Evolutionary conservation across 495 filamentous ascomycete genomes (phyloP).

Genomic region (Lasiosphaeriaceae sp.): DNA sequence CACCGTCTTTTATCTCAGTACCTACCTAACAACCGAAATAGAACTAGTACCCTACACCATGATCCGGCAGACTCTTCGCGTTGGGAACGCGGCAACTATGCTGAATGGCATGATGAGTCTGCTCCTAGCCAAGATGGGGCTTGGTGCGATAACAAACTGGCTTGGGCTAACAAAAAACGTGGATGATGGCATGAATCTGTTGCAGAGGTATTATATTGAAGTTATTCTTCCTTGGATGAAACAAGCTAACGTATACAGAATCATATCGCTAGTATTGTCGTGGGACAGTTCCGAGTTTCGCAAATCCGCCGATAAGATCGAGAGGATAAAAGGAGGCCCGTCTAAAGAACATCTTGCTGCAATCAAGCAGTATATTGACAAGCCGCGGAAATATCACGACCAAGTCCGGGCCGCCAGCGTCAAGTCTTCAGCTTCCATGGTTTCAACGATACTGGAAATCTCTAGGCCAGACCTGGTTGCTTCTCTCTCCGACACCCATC

Average conservation of each 20-base stretch:
- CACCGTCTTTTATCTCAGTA: too few species aligned
- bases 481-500: constrained; percentile 45
- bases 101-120: constrained; percentile 59
- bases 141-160: constrained; percentile 62
- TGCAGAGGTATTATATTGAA: constrained; percentile 52
- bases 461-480: constrained; percentile 20
- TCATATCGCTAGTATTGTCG: constrained; percentile 57
- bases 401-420: constrained; percentile 38
- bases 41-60: constrained; percentile 60
- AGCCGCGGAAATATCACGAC: constrained; percentile 47
- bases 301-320: constrained; percentile 49
- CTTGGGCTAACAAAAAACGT: constrained; percentile 55
- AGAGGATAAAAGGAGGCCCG: constrained; percentile 44
- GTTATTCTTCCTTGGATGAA: background rate
- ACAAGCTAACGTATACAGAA: constrained; percentile 37
- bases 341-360: constrained; percentile 44
- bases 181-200: constrained; percentile 65
- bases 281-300: constrained; percentile 59
- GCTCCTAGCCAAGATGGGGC: constrained; percentile 60
- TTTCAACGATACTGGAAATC: constrained; percentile 45
- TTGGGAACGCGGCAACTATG: constrained; percentile 68
- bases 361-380: constrained; percentile 46
- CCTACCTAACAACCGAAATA: too few species aligned
- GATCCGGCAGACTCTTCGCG: constrained; percentile 57
- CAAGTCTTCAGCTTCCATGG: constrained; percentile 40